Evolutionary conservation across 2,329 filamentous ascomycete genomes (phyloP), one percentile per base, ranked within the genome.

Genomic region (Onygenales sp.): DNA sequence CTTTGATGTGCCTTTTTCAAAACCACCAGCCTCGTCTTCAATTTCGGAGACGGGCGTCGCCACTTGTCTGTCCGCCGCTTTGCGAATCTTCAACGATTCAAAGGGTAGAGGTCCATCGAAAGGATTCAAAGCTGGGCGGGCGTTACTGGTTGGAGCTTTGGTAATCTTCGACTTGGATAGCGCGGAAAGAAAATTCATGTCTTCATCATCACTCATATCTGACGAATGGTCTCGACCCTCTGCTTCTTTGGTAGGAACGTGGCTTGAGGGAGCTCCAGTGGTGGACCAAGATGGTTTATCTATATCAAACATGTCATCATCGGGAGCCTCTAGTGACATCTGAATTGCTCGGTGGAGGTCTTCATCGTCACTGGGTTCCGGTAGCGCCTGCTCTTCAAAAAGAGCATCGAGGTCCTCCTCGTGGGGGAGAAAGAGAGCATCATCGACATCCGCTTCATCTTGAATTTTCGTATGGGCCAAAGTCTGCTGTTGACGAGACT

Each of bases 61-160:
- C 11, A n/a, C n/a, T 33, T 21, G 17, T 9, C 9, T 4, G 38
- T 43, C n/a, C 8, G 31, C 14, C 27, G 47, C n/a, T 50, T 81
- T 84, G 44, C 86, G 83, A 1, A 95, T 77, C 64, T 89, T 78
- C 6, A 85, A 72, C 50, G 79, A 92, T 61, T 95, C 90, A 63
- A 98, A 98, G 0, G 93, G 93, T 5, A 98, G 70, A 0, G 91
- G 89, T 0, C 92, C 92, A 59, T 82, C 81, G 63, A 95, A 87
- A 2, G 81, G 76, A 60, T 83, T 81, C 38, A 69, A 63, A 2
- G 72, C 63, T 17, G 72, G 66, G 6, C 17, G 14, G 13, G 3
- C 7, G 27, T 35, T 3, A 3, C 63, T 31, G 66, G 59, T 60
- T 33, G 59, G 60, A 42, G 77, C 77, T 64, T 82, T 81, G 54